Evolutionary conservation across 768 basidiomycete species (phyloP).

Genomic region (Filobasidium wieringae): DNA sequence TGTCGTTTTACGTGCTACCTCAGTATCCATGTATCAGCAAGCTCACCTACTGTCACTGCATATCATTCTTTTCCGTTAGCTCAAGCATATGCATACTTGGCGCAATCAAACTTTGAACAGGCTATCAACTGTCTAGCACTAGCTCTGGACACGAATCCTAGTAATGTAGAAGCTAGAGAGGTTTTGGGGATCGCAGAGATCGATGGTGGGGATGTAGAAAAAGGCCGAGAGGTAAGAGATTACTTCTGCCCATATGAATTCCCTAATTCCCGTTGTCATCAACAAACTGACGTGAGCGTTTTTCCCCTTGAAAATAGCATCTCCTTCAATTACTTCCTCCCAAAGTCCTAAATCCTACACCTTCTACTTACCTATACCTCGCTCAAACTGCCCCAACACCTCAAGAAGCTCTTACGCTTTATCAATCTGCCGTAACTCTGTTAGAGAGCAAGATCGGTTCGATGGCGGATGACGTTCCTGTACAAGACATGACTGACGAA

Average conservation of each 20-base stretch:
- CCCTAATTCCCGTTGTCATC: not conserved
- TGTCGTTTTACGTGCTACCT: not conserved
- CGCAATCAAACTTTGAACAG: not conserved
- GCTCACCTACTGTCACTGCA: not conserved
- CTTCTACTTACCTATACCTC: slow-evolving; percentile 56
- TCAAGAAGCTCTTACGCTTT: slow-evolving; percentile 57
- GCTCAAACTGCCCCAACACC: slow-evolving; percentile 76
- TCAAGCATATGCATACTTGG: slow-evolving; percentile 6
- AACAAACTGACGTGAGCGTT: not conserved
- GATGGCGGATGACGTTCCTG: slow-evolving; percentile 39
- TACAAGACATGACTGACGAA: too few species aligned
- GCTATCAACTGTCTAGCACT: not conserved
- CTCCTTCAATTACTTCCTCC: slow-evolving; percentile 50
- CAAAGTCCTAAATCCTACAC: slow-evolving; percentile 44
- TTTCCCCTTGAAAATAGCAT: slow-evolving; percentile 42
- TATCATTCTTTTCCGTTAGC: not conserved
- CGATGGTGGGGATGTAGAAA: slow-evolving; percentile 64
- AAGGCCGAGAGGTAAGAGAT: slow-evolving; percentile 44
- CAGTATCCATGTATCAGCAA: not conserved
- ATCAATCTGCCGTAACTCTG: slow-evolving; percentile 51
- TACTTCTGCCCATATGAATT: not conserved
- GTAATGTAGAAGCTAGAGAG: slow-evolving; percentile 43
- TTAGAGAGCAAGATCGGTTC: not conserved
- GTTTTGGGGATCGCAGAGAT: slow-evolving; percentile 67
- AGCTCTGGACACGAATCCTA: not conserved